Conservation (phyloP, 352 stramenopile genomes). For the Globisporangium acanthophoron region DNA sequence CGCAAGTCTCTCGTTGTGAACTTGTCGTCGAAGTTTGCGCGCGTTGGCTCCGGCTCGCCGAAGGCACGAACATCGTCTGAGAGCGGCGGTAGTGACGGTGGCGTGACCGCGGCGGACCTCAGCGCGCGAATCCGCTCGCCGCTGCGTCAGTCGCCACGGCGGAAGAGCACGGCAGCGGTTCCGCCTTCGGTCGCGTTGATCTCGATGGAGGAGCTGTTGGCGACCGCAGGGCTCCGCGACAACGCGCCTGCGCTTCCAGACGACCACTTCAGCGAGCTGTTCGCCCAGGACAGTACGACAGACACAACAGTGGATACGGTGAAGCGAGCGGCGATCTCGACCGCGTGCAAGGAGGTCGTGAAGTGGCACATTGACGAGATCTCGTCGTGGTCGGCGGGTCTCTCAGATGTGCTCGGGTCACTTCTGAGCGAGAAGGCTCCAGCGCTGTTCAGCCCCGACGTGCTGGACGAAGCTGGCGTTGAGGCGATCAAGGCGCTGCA, state of each 20-base stretch:
- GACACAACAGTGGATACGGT: constrained; percentile 17
- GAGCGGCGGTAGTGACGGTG: not conserved
- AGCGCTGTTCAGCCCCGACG: constrained; percentile 32
- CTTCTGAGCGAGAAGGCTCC: constrained; percentile 42
- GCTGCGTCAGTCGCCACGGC: constrained; percentile 8
- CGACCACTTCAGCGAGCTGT: constrained; percentile 11
- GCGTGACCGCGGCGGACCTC: constrained; percentile 10
- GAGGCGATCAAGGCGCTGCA: constrained; percentile 44
- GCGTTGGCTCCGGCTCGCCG: constrained; percentile 29
- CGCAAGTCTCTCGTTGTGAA: constrained; percentile 69
- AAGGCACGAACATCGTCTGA: not conserved
- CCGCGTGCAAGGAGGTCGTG: constrained; percentile 38
- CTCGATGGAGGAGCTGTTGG: constrained; percentile 42
- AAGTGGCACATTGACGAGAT: constrained; percentile 45
- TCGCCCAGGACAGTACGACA: not conserved
- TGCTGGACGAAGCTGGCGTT: constrained; percentile 22
- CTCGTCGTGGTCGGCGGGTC: constrained; percentile 31
- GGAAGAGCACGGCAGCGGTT: not conserved
- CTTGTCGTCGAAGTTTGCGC: constrained; percentile 66
- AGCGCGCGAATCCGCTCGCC: constrained; percentile 13
- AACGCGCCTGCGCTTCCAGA: constrained; percentile 7
- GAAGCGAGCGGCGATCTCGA: constrained; percentile 28
- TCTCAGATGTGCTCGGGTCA: constrained; percentile 39
- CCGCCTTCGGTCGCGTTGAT: constrained; percentile 12
- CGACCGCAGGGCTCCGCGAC: constrained; percentile 23